A percentile compares a stretch with the other conserved stretches of the same genome.
phyloP scores from a whole-genome alignment of 2,329 filamentous ascomycete species.

The Trichoderma gracile region DNA sequence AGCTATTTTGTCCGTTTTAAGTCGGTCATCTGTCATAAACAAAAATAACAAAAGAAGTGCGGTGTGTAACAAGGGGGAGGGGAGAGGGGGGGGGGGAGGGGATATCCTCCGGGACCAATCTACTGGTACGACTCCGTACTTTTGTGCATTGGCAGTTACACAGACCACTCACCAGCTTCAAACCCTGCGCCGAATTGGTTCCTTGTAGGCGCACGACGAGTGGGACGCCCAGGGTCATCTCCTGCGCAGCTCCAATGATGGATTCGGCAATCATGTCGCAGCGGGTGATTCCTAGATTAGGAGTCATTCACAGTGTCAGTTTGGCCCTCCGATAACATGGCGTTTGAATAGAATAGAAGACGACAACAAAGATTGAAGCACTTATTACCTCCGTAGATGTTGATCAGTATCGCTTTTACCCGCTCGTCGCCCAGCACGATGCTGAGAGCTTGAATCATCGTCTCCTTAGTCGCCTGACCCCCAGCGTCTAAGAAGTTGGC shows the following conservation, averaged over 20 bases:
- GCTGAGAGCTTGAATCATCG: conserved; percentile 74
- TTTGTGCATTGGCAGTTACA: neutral
- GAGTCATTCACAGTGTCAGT: conserved; percentile 29
- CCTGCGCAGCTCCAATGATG: conserved; percentile 45
- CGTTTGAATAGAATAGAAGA: neutral
- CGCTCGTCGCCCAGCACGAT: conserved; percentile 70
- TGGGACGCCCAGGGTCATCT: conserved; percentile 44
- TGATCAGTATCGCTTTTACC: conserved; percentile 66
- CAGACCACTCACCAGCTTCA: conserved; percentile 42
- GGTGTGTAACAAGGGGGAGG: conserved; percentile 10
- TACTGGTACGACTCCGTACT: conserved; percentile 1
- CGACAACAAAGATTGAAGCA: neutral
- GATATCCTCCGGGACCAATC: conserved; percentile 11
- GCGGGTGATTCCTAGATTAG: conserved; percentile 43
- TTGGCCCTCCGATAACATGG: neutral
- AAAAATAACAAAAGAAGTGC: neutral
- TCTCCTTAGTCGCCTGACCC: conserved; percentile 81
- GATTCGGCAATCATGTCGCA: conserved; percentile 55
- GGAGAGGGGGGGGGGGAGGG: neutral
- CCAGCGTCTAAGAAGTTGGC: conserved; percentile 90
- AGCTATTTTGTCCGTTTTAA: conserved; percentile 34
- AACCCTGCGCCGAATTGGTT: conserved; percentile 46
- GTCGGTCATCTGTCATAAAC: conserved; percentile 15
- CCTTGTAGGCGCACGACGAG: conserved; percentile 51
- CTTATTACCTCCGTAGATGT: conserved; percentile 52